Evolutionary conservation across 2,329 filamentous ascomycete species (phyloP).

Genomic region (Leptoxyphium fumago): DNA sequence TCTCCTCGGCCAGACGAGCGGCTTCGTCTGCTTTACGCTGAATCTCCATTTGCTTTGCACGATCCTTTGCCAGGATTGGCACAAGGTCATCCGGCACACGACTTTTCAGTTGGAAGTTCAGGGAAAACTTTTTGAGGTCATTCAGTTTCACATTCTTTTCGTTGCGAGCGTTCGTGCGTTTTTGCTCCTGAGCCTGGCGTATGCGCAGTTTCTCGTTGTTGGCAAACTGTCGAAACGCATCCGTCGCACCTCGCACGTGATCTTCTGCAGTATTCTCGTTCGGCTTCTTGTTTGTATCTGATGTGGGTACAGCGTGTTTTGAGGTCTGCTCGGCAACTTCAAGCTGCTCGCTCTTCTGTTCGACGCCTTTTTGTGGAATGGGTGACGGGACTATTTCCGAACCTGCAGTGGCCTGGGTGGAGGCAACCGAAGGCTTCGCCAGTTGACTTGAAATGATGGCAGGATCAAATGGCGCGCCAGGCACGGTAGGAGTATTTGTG

Average conservation of each 20-base stretch:
- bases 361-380: neutral
- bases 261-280: slow-evolving; percentile 42
- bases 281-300: slow-evolving; percentile 4
- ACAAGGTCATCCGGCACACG: slow-evolving; percentile 85
- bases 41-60: slow-evolving; percentile 84
- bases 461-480: slow-evolving; percentile 67
- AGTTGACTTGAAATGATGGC: slow-evolving; percentile 85
- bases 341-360: slow-evolving; percentile 1
- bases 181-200: slow-evolving; percentile 39
- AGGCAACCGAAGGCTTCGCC: slow-evolving; percentile 30
- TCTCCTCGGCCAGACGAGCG: slow-evolving; percentile 43
- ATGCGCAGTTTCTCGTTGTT: slow-evolving; percentile 46
- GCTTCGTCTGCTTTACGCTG: slow-evolving; percentile 74
- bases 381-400: neutral
- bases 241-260: slow-evolving; percentile 45
- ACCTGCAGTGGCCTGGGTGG: slow-evolving; percentile 2
- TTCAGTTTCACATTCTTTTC: slow-evolving; percentile 89
- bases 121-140: slow-evolving; percentile 88
- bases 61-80: slow-evolving; percentile 90
- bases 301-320: neutral
- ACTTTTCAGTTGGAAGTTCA: slow-evolving; percentile 85
- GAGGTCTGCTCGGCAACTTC: slow-evolving; percentile 1
- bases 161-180: slow-evolving; percentile 40
- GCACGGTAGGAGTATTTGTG: slow-evolving; percentile 55
- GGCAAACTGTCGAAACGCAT: slow-evolving; percentile 51